Conservation (phyloP, 148 eudicot species). For the Diospyros lotus region DNA sequence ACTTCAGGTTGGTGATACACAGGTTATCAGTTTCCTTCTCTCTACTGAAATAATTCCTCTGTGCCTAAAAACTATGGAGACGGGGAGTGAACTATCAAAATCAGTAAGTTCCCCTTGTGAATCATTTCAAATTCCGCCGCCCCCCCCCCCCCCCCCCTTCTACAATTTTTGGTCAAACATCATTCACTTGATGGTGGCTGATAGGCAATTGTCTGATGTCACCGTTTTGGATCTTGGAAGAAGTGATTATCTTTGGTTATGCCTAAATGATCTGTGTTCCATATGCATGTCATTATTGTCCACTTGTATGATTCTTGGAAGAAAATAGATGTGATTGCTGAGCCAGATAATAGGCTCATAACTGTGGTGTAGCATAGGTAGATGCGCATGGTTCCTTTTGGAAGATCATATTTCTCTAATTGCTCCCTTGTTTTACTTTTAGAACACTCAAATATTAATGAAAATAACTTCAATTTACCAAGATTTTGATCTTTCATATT, state of each 20-base stretch:
- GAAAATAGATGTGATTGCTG: too few species aligned
- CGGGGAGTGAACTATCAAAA: constrained; percentile 90
- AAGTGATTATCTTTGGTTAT: not conserved
- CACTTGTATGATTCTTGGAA: too few species aligned
- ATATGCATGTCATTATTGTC: too few species aligned
- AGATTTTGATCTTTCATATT: not conserved
- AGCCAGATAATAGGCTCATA: too few species aligned
- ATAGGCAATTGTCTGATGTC: too few species aligned
- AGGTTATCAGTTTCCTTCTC: constrained; percentile 83
- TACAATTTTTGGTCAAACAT: not conserved
- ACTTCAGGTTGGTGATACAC: constrained; percentile 69
- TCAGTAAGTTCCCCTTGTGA: constrained; percentile 52
- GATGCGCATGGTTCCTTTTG: too few species aligned
- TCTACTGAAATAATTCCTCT: constrained; percentile 88
- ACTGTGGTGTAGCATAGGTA: too few species aligned
- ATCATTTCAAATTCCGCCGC: not conserved
- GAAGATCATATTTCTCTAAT: too few species aligned
- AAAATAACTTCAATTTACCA: not conserved
- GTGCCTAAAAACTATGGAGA: constrained; percentile 92
- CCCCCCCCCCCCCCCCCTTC: not conserved
- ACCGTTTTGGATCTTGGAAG: too few species aligned
- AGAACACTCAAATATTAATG: too few species aligned
- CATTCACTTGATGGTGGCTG: not conserved
- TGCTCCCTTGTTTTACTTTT: too few species aligned
- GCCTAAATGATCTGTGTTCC: not conserved